Conservation (phyloP, 2,329 filamentous ascomycete genomes). For the Aureobasidium melanogenum region DNA sequence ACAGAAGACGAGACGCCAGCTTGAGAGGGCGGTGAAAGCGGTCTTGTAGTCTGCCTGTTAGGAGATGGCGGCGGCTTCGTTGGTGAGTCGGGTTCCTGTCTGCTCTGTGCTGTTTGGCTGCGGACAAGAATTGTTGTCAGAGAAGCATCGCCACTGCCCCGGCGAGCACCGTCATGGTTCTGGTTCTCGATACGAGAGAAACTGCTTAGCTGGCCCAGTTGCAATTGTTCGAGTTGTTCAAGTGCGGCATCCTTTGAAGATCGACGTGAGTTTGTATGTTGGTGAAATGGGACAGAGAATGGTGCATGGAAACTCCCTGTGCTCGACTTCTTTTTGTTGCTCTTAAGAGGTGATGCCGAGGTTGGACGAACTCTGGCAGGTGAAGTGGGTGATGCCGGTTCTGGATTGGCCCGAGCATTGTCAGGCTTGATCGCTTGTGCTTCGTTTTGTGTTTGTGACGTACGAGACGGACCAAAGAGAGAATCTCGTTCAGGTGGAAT, state of each 20-base stretch:
- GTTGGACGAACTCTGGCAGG: neutral
- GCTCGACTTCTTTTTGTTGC: conserved; percentile 5
- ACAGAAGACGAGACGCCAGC: conserved; percentile 17
- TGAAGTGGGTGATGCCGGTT: conserved; percentile 7
- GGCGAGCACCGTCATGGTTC: conserved; percentile 23
- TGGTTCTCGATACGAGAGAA: conserved; percentile 26
- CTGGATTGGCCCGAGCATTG: neutral
- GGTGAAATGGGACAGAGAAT: conserved; percentile 16
- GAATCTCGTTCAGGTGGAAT: conserved; percentile 20
- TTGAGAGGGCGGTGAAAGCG: neutral
- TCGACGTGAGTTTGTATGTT: conserved; percentile 21
- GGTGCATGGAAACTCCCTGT: conserved; percentile 4
- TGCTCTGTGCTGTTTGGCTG: conserved; percentile 12
- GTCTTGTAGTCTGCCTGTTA: neutral
- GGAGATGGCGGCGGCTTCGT: conserved; percentile 1
- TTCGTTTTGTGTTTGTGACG: neutral
- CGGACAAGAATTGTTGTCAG: conserved; percentile 17
- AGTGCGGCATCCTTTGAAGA: conserved; percentile 30
- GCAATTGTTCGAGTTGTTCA: conserved; percentile 24
- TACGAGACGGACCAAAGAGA: conserved; percentile 6
- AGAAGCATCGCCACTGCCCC: conserved; percentile 27
- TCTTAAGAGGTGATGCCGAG: conserved; percentile 5
- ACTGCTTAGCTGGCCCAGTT: conserved; percentile 12
- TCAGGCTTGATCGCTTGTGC: neutral
- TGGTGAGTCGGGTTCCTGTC: conserved; percentile 2